These are phyloP conservation scores for Bromus sterilis DNA, from an alignment of 176 grass and related monocot species.

Conservation along the genomic window DNA sequence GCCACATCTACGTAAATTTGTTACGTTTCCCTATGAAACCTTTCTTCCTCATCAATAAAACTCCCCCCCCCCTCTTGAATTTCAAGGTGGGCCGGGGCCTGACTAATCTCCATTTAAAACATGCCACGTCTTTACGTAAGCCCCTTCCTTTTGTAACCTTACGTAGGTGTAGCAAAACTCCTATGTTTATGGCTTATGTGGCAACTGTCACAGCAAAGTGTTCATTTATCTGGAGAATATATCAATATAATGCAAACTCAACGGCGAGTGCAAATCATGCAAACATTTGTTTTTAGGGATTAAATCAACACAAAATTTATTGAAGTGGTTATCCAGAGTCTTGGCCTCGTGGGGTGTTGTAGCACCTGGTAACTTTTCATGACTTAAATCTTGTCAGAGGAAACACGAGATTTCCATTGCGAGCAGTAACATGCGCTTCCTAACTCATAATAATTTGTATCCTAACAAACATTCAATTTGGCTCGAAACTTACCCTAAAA, in stretches of 20 bases:
- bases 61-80: too few relatives aligned
- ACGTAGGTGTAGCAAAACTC: too few relatives aligned
- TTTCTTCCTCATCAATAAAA: too few relatives aligned
- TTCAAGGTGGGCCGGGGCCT: too few relatives aligned
- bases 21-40: too few relatives aligned
- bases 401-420: background rate
- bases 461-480: background rate
- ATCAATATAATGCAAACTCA: background rate
- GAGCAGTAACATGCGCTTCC: background rate
- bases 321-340: background rate
- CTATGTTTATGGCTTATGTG: background rate
- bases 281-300: background rate
- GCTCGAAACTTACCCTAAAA: background rate
- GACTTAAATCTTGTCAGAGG: background rate
- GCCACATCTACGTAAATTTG: too few relatives aligned
- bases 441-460: background rate
- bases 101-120: too few relatives aligned
- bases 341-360: background rate
- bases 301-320: background rate
- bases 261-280: background rate
- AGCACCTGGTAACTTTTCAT: background rate
- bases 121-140: too few relatives aligned
- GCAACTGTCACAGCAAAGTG: background rate
- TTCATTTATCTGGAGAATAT: background rate
- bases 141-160: too few relatives aligned